A percentile compares a stretch with the other conserved stretches of the same genome.
These are phyloP conservation scores for Astragalus glycyphyllos DNA, from an alignment of 306 rosid genomes.

Conservation along the genomic window DNA sequence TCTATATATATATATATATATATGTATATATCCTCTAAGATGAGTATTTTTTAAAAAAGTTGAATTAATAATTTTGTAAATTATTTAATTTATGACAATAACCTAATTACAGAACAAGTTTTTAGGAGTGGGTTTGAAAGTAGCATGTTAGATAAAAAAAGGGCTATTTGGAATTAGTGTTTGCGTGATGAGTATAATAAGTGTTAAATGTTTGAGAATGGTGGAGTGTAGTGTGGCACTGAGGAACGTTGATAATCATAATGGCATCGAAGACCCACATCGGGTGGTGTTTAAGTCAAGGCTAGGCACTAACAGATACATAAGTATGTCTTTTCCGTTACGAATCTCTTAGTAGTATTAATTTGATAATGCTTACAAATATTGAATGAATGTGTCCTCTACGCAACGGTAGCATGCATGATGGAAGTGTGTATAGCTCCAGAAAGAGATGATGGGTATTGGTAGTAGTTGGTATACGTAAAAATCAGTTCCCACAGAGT, in stretches of 20 bases:
- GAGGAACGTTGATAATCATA: constrained; percentile 1
- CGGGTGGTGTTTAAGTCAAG: constrained; percentile 10
- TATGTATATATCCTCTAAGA: background rate
- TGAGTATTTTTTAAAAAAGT: too few relatives aligned
- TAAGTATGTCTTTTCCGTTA: constrained; percentile 8
- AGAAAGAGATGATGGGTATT: background rate
- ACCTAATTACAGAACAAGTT: background rate
- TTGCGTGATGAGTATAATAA: background rate
- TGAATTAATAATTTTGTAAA: too few relatives aligned
- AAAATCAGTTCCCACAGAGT: constrained; percentile 20
- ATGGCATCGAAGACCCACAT: constrained; percentile 39
- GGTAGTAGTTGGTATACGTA: constrained; percentile 28
- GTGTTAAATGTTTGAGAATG: background rate
- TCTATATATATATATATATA: too few relatives aligned
- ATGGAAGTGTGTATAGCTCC: constrained; percentile 8
- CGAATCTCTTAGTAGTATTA: constrained; percentile 23
- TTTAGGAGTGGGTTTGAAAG: background rate
- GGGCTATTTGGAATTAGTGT: constrained; percentile 1
- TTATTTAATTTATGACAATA: too few relatives aligned
- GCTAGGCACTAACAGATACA: background rate
- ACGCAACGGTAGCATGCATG: constrained; percentile 30
- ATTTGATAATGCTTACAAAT: background rate
- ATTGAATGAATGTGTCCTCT: constrained; percentile 4
- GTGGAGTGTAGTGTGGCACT: background rate
- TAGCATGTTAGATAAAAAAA: background rate